A percentile compares a stretch with the other conserved stretches of the same genome.
phyloP scores from a whole-genome alignment of 805 yeast genomes.

The Metschnikowia cubensis region DNA sequence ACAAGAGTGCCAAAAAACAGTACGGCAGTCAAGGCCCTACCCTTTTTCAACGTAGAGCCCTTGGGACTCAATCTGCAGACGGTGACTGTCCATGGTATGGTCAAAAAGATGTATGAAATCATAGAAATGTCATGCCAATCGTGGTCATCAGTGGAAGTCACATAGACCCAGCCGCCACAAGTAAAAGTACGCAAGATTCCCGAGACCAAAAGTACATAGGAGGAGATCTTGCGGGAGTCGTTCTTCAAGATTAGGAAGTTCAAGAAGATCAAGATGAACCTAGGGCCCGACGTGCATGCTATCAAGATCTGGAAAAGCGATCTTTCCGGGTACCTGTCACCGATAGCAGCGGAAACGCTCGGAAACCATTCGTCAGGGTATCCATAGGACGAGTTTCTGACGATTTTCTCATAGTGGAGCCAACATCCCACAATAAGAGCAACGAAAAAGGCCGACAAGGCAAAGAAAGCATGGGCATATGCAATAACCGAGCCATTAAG shows the following conservation, averaged over 20 bases:
- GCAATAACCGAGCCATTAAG: constrained; percentile 68
- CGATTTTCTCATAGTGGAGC: constrained; percentile 85
- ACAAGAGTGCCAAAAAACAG: constrained; percentile 68
- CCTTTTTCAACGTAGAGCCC: constrained; percentile 43
- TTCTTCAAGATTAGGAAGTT: constrained; percentile 47
- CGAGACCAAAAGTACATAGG: constrained; percentile 43
- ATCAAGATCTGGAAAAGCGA: constrained; percentile 87
- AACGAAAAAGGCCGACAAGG: constrained; percentile 67
- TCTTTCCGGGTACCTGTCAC: constrained; percentile 95
- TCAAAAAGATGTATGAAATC: constrained; percentile 83
- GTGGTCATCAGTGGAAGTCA: constrained; percentile 95
- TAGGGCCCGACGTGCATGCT: constrained; percentile 90
- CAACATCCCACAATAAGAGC: constrained; percentile 73
- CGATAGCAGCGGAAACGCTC: constrained; percentile 93
- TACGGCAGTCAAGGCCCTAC: constrained; percentile 49
- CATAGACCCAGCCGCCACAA: constrained; percentile 98
- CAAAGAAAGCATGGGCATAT: constrained; percentile 66
- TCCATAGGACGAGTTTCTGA: constrained; percentile 77
- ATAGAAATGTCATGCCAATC: constrained; percentile 94
- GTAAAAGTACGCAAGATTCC: constrained; percentile 91
- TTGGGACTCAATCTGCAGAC: constrained; percentile 50
- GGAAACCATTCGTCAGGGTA: constrained; percentile 99
- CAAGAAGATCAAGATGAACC: constrained; percentile 62
- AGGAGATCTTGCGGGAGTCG: constrained; percentile 27
- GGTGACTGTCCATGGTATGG: constrained; percentile 84